Base-by-base conservation (phyloP, 768 basidiomycete genomes). In the Baorangia bicolor region DNA sequence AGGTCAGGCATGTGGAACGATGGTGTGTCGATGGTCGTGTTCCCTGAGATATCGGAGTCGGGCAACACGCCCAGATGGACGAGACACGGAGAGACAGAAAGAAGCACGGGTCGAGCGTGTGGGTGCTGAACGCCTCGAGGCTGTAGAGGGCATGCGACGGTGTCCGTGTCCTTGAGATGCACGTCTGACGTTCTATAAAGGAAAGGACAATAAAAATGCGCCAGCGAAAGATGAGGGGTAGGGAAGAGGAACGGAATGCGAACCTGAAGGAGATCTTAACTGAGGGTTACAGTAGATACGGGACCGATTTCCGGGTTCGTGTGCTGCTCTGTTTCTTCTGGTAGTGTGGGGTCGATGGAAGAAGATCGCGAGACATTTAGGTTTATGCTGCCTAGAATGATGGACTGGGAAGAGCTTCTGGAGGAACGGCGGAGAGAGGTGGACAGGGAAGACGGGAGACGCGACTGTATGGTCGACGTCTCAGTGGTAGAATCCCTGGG, bases 241-340 rank as follows among this genome's bases (percentile, higher is more conserved):
- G n/a, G 18, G 14, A 34, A 21, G 16, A 53, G 16, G 38, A 39
- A 49, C 4, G 5, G 13, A 18, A 49, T 35, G 20, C 61, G 7
- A 52, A 70, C 68, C 68, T 69, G 68, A 45, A 50, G 51, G 27
- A 69, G 61, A 40, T 68, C 66, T 55, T 67, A 65, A 31, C 67
- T 69, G 13, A 49, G 42, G 5, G 67, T 69, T n/a, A 62, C 45
- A 8, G 39, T 64, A 13, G 57, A 51, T 7, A 4, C 27, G 18
- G 54, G 30, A 5, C n/a, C 59, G 14, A 27, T 30, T 21, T 59
- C 63, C 2, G 41, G 39, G 16, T 56, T 37, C 20, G 27, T 35
- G 8, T 59, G 40, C 18, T 49, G 33, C 38, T 64, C 59, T 6
- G 25, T 41, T 51, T 53, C n/a, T n/a, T n/a, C n/a, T n/a, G n/a